Percentiles rank a stretch among this genome's conserved stretches.
These are phyloP conservation scores for Cryptococcus sp. DNA, from an alignment of 1,284 basidiomycete species.

Conservation along the genomic window DNA sequence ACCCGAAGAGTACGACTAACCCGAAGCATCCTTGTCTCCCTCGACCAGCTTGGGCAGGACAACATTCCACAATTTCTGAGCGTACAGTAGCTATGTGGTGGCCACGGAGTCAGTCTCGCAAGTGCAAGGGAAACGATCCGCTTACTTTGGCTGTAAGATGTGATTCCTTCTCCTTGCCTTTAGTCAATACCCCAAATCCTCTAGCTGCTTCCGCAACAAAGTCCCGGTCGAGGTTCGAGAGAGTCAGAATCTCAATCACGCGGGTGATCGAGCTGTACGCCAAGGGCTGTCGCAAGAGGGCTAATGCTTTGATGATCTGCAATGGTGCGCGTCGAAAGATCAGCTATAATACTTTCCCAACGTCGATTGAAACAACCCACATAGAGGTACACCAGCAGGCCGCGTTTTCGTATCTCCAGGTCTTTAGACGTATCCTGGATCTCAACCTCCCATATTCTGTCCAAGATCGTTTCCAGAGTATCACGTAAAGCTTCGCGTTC, in stretches of 20 bases:
- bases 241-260: conserved; percentile 68
- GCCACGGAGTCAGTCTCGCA: not conserved
- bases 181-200: conserved; percentile 66
- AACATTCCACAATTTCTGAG: conserved; percentile 76
- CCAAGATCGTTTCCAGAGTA: conserved; percentile 55
- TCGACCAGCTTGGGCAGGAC: conserved; percentile 74
- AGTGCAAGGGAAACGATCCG: not conserved
- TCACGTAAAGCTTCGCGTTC: conserved; percentile 55
- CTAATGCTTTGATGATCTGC: conserved; percentile 75
- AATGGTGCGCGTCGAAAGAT: not conserved
- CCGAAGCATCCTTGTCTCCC: conserved; percentile 55
- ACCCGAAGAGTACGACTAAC: conserved; percentile 24
- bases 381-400: conserved; percentile 30
- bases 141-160: conserved; percentile 71
- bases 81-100: conserved; percentile 67
- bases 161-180: conserved; percentile 43
- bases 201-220: conserved; percentile 61
- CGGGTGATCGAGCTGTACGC: conserved; percentile 63
- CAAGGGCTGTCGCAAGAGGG: conserved; percentile 68
- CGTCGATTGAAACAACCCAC: conserved; percentile 10
- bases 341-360: not conserved
- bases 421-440: conserved; percentile 35
- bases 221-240: conserved; percentile 53
- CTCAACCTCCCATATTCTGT: conserved; percentile 55
- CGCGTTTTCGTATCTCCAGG: conserved; percentile 25